Evolutionary conservation across 495 filamentous ascomycete species (phyloP).

Genomic region (Coniosporium apollinis): DNA sequence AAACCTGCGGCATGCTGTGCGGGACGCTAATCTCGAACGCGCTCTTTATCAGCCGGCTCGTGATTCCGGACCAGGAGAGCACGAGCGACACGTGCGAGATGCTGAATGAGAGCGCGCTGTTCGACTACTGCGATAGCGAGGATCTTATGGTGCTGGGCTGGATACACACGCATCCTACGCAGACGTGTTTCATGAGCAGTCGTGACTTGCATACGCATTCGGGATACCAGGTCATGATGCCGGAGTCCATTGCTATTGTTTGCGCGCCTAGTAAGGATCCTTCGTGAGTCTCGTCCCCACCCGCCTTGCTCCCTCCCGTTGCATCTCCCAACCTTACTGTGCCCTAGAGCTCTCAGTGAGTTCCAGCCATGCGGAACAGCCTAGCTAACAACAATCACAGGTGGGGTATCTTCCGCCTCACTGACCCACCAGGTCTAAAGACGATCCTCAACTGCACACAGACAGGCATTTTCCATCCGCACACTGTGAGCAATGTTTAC

Average conservation of each 20-base stretch:
- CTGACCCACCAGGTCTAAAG: slow-evolving; percentile 75
- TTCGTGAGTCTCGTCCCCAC: slow-evolving; percentile 39
- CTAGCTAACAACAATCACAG: slow-evolving; percentile 22
- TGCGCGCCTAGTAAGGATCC: slow-evolving; percentile 72
- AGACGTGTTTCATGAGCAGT: slow-evolving; percentile 96
- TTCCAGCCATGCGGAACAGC: background rate
- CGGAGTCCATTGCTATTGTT: slow-evolving; percentile 91
- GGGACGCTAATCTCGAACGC: slow-evolving; percentile 85
- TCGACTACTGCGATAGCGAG: slow-evolving; percentile 74
- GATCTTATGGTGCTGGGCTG: slow-evolving; percentile 84
- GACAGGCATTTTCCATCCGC: slow-evolving; percentile 69
- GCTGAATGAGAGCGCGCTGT: slow-evolving; percentile 61
- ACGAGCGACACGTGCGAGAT: slow-evolving; percentile 92
- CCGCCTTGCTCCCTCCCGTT: too few relatives aligned
- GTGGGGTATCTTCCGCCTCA: slow-evolving; percentile 85
- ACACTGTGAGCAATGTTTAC: slow-evolving; percentile 57
- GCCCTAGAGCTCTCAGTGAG: background rate
- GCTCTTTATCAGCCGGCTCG: slow-evolving; percentile 68
- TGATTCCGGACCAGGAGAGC: slow-evolving; percentile 80
- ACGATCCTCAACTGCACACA: slow-evolving; percentile 61
- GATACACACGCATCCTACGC: slow-evolving; percentile 95
- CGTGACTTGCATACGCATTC: slow-evolving; percentile 84
- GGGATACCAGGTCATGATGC: slow-evolving; percentile 85
- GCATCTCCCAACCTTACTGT: too few relatives aligned
- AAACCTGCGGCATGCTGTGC: slow-evolving; percentile 89